A percentile compares a stretch with the other conserved stretches of the same genome.
These are phyloP conservation scores for Gracilaria gracilis DNA, from an alignment of 23 red algal species.

Conservation along the genomic window DNA sequence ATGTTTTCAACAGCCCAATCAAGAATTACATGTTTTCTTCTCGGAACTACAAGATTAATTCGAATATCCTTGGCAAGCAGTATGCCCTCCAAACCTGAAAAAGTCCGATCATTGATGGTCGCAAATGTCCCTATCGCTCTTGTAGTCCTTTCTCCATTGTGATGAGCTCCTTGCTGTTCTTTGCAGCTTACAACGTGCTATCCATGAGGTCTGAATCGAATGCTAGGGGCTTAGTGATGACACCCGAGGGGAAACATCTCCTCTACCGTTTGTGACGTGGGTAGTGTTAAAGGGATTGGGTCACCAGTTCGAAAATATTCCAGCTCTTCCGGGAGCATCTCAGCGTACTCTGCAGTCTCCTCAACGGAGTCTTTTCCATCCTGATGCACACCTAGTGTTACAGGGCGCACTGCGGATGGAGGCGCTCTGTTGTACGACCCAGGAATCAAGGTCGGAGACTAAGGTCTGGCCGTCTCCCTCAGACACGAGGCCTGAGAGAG, in stretches of 20 bases:
- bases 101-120: constrained; percentile 14
- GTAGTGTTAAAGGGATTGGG: constrained; percentile 53
- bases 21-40: constrained; percentile 67
- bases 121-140: constrained; percentile 48
- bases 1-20: constrained; percentile 61
- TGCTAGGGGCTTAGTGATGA: constrained; percentile 61
- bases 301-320: constrained; percentile 46
- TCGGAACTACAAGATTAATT: constrained; percentile 36
- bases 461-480: no score
- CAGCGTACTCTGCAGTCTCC: constrained; percentile 65
- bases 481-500: no score
- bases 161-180: constrained; percentile 3
- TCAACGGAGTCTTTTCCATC: constrained; percentile 69
- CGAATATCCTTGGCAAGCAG: constrained; percentile 54
- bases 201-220: constrained; percentile 67
- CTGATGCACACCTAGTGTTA: constrained; percentile 91
- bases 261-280: constrained; percentile 32
- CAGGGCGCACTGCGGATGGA: no score
- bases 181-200: constrained; percentile 3
- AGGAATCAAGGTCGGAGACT: no score
- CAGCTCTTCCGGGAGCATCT: constrained; percentile 77
- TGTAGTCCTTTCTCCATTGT: constrained; percentile 17
- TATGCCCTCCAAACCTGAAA: constrained; percentile 53
- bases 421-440: no score
- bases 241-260: constrained; percentile 67